phyloP scores from a whole-genome alignment of 2,329 filamentous ascomycete species.

The Hymenotorrendiella dingleyae region DNA sequence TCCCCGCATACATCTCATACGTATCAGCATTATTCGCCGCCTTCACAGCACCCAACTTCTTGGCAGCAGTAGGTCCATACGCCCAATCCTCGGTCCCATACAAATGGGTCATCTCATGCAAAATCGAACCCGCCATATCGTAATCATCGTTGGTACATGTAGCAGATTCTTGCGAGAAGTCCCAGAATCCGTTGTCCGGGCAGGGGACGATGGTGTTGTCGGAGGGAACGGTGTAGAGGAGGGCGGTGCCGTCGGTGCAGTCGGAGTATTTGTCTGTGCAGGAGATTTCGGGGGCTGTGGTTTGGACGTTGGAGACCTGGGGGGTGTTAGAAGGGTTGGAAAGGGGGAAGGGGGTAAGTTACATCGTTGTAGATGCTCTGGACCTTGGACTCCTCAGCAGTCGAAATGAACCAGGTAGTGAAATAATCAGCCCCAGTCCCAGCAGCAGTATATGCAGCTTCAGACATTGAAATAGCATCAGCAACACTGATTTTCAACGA shows the following conservation, averaged over 20 bases:
- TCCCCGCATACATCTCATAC: slow-evolving; percentile 24
- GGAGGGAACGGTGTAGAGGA: slow-evolving; percentile 21
- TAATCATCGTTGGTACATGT: slow-evolving; percentile 21
- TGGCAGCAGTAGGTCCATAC: slow-evolving; percentile 20
- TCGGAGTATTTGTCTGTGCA: slow-evolving; percentile 19
- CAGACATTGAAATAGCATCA: slow-evolving; percentile 18
- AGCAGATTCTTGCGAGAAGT: slow-evolving; percentile 14
- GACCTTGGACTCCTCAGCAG: slow-evolving; percentile 14
- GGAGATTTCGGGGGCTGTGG: slow-evolving; percentile 17
- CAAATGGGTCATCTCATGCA: slow-evolving; percentile 23
- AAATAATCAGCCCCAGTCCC: slow-evolving; percentile 15
- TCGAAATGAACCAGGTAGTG: slow-evolving; percentile 23
- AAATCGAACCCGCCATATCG: slow-evolving; percentile 18
- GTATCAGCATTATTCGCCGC: slow-evolving; percentile 23
- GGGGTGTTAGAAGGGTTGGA: too few relatives aligned
- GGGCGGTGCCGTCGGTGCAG: slow-evolving; percentile 17
- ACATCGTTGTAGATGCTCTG: slow-evolving; percentile 19
- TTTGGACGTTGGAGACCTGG: slow-evolving; percentile 20
- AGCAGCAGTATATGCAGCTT: slow-evolving; percentile 20
- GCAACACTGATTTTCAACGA: slow-evolving; percentile 16
- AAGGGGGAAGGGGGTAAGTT: too few relatives aligned
- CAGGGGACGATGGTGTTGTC: slow-evolving; percentile 21
- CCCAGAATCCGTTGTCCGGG: slow-evolving; percentile 22
- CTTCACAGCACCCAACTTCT: slow-evolving; percentile 14
- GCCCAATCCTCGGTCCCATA: slow-evolving; percentile 23